A percentile compares a stretch with the other conserved stretches of the same genome.
These are phyloP conservation scores for Penicillium sp. DNA, from an alignment of 2,329 filamentous ascomycete species.

Conservation along the genomic window DNA sequence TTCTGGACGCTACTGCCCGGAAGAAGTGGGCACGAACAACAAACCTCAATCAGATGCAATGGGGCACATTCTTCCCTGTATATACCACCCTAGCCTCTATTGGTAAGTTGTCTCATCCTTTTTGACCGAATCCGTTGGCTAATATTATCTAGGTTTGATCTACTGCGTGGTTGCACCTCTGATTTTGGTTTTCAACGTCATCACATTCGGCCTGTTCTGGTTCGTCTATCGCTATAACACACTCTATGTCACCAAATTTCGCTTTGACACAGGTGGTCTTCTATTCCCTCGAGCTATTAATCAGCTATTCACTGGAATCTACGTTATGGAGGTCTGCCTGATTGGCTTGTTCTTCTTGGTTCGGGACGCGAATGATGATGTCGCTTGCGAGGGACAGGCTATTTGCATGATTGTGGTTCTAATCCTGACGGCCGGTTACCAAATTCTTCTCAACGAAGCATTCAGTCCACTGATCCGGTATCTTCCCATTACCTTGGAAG, in stretches of 20 bases:
- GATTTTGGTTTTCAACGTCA: constrained; percentile 87
- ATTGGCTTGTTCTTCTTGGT: constrained; percentile 87
- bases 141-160: constrained; percentile 56
- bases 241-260: constrained; percentile 88
- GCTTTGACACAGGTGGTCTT: constrained; percentile 85
- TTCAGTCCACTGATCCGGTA: constrained; percentile 86
- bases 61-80: constrained; percentile 92
- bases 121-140: background rate
- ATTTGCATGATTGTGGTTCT: constrained; percentile 78
- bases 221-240: constrained; percentile 95
- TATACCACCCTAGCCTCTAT: constrained; percentile 98
- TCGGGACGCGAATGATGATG: constrained; percentile 52
- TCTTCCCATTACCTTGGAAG: constrained; percentile 90
- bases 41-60: constrained; percentile 70
- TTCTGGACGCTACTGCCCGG: constrained; percentile 76
- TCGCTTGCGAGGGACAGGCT: constrained; percentile 70
- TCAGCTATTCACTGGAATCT: constrained; percentile 90
- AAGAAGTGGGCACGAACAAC: constrained; percentile 87
- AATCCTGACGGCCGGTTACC: constrained; percentile 70
- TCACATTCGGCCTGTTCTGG: constrained; percentile 91
- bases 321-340: constrained; percentile 88
- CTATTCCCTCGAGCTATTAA: constrained; percentile 91
- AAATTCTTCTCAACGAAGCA: constrained; percentile 74
- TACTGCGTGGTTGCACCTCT: constrained; percentile 87
- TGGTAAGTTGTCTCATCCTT: constrained; percentile 44